phyloP scores from a whole-genome alignment of 1,284 basidiomycete species.

The Wolfiporia cocos region DNA sequence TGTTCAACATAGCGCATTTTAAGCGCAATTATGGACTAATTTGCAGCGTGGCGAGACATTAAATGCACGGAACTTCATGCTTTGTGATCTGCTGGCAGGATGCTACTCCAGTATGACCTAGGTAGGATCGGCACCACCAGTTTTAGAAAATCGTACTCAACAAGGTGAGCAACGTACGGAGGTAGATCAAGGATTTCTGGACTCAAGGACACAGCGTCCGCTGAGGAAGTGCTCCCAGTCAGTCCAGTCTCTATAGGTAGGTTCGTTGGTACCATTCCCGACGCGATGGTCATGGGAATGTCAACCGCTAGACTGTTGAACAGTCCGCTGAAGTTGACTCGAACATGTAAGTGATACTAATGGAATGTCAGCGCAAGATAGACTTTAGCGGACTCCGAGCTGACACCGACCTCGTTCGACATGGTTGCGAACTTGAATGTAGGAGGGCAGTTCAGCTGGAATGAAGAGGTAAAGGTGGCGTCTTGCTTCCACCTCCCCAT shows the following conservation, averaged over 20 bases:
- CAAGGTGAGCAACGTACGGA: background rate
- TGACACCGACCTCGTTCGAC: background rate
- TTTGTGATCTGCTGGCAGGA: too few relatives aligned
- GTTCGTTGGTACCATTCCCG: slow-evolving; percentile 2
- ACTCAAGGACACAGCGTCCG: too few relatives aligned
- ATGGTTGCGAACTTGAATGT: slow-evolving; percentile 3
- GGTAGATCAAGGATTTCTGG: background rate
- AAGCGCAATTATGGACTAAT: too few relatives aligned
- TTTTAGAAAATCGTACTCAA: background rate
- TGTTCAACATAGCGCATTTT: too few relatives aligned
- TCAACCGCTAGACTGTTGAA: background rate
- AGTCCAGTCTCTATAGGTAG: too few relatives aligned
- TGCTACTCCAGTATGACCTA: slow-evolving; percentile 1
- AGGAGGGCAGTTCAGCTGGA: background rate
- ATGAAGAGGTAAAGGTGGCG: background rate
- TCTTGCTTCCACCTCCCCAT: slow-evolving; percentile 5
- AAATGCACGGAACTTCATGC: too few relatives aligned
- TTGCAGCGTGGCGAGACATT: too few relatives aligned
- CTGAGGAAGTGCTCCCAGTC: too few relatives aligned
- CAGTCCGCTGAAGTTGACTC: slow-evolving; percentile 1
- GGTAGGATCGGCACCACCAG: background rate
- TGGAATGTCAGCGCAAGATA: background rate
- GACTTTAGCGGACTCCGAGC: too few relatives aligned
- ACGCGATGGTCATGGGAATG: slow-evolving; percentile 1
- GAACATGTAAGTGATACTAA: slow-evolving; percentile 1